A percentile compares a stretch with the other conserved stretches of the same genome.
These are phyloP conservation scores for Nannochloropsis limnetica DNA, from an alignment of 352 stramenopile genomes.

Conservation along the genomic window DNA sequence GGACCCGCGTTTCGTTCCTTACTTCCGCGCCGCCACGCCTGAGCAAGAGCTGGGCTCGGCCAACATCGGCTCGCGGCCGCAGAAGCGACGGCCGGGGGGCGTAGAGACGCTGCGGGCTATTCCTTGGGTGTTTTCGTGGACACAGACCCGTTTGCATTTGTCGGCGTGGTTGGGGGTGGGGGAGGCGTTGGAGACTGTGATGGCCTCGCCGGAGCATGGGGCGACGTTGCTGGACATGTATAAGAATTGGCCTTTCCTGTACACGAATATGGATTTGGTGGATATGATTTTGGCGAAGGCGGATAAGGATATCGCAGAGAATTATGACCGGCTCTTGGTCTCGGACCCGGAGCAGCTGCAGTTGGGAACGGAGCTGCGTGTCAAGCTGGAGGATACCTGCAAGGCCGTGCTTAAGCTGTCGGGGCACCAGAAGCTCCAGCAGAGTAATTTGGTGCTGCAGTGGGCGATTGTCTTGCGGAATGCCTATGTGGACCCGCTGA, in stretches of 20 bases:
- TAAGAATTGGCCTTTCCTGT: conserved; percentile 70
- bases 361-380: conserved; percentile 60
- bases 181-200: conserved; percentile 56
- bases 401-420: conserved; percentile 60
- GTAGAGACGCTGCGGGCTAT: conserved; percentile 72
- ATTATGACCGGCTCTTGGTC: conserved; percentile 68
- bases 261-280: conserved; percentile 69
- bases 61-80: conserved; percentile 69
- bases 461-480: conserved; percentile 63
- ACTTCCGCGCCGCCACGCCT: conserved; percentile 70
- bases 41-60: conserved; percentile 66
- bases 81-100: conserved; percentile 69
- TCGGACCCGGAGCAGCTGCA: conserved; percentile 55
- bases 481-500: conserved; percentile 72
- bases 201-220: conserved; percentile 36
- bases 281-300: conserved; percentile 73
- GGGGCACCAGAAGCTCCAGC: conserved; percentile 55
- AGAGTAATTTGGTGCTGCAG: conserved; percentile 61
- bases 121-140: conserved; percentile 76
- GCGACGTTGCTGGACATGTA: conserved; percentile 62
- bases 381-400: conserved; percentile 58
- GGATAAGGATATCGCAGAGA: conserved; percentile 65
- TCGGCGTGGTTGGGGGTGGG: conserved; percentile 69
- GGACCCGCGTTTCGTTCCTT: conserved; percentile 69
- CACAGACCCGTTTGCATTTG: conserved; percentile 68